Conservation (phyloP, 208 protist genomes). For the Wallacemonas sp. region DNA sequence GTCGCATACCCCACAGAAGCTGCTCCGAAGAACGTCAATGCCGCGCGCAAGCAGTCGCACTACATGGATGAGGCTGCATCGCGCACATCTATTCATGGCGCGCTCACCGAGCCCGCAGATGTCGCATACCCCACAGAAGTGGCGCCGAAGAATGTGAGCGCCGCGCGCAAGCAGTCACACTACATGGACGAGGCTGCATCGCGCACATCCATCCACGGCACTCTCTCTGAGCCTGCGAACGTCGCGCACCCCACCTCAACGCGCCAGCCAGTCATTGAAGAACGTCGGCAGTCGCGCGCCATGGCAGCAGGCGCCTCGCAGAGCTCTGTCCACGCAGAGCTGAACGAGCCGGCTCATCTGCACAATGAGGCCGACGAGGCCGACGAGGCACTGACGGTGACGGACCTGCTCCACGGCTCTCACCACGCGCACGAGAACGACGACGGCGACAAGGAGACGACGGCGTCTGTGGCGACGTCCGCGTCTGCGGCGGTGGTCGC, state of each 20-base stretch:
- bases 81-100: slow-evolving; percentile 10
- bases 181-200: slow-evolving; percentile 1
- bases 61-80: slow-evolving; percentile 11
- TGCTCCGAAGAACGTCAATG: neutral
- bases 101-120: neutral
- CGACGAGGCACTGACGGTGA: neutral
- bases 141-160: neutral
- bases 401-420: neutral
- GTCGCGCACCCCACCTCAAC: no score
- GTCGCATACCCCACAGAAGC: neutral
- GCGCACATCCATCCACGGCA: neutral
- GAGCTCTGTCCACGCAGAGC: neutral
- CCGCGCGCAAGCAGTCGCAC: slow-evolving; percentile 9
- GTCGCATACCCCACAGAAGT: neutral
- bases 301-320: neutral
- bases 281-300: neutral
- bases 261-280: no score
- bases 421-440: neutral
- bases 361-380: neutral
- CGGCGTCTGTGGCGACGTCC: neutral
- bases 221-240: neutral
- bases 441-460: neutral
- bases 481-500: neutral
- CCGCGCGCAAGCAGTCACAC: slow-evolving; percentile 2
- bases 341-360: neutral